These are phyloP conservation scores for Cystobasidium tubakii DNA, from an alignment of 768 basidiomycete genomes.

Conservation along the genomic window DNA sequence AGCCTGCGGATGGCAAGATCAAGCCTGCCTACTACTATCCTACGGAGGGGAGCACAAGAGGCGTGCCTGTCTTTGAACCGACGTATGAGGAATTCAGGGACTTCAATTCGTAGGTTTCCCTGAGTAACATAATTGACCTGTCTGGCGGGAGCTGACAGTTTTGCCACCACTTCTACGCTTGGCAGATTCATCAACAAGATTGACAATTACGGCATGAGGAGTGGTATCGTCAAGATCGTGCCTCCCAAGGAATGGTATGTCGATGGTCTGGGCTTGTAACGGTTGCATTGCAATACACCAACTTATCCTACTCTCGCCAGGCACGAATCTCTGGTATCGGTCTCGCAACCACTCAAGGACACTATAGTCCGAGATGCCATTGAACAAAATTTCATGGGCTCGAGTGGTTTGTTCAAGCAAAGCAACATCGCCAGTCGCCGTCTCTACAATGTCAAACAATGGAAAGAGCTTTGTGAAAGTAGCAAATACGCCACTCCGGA, in stretches of 20 bases:
- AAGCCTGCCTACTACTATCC: conserved; percentile 40
- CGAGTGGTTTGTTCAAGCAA: conserved; percentile 70
- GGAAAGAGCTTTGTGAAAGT: conserved; percentile 68
- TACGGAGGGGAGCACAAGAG: conserved; percentile 47
- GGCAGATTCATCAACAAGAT: conserved; percentile 61
- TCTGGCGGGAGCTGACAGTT: conserved; percentile 1
- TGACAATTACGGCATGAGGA: conserved; percentile 80
- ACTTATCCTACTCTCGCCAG: conserved; percentile 49
- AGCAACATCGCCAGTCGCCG: conserved; percentile 84
- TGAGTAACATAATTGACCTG: background rate
- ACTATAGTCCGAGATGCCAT: conserved; percentile 85
- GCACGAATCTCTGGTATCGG: conserved; percentile 66
- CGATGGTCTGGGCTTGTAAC: background rate
- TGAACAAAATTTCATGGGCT: conserved; percentile 84
- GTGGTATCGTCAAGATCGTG: conserved; percentile 93
- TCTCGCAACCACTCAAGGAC: conserved; percentile 63
- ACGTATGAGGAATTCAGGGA: conserved; percentile 83
- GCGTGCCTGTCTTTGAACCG: conserved; percentile 94
- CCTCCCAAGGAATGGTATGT: conserved; percentile 89
- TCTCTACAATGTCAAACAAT: conserved; percentile 76
- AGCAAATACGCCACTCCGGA: conserved; percentile 66
- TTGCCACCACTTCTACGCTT: background rate
- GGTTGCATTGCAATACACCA: background rate
- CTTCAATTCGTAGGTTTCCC: conserved; percentile 67
- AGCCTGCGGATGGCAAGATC: conserved; percentile 26